A percentile compares a stretch with the other conserved stretches of the same genome.
Evolutionary conservation across 371 early-diverging fungal species (phyloP).

Genomic region (Conidiobolus coronatus): DNA sequence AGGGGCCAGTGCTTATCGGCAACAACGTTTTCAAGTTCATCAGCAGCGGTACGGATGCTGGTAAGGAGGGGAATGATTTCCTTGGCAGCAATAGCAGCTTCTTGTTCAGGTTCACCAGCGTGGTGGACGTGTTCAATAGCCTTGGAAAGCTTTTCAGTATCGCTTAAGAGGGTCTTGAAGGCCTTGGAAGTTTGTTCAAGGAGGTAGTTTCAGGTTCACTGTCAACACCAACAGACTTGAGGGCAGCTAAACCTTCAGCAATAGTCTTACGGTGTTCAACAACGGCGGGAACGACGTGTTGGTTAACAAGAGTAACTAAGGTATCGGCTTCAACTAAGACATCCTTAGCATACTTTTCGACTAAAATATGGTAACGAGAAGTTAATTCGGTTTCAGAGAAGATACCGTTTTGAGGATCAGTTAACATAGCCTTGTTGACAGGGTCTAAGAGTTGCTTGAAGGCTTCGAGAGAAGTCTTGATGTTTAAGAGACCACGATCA

Average conservation of each 20-base stretch:
- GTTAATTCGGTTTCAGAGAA: slow-evolving; percentile 67
- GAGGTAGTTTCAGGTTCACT: slow-evolving; percentile 41
- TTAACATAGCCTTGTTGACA: slow-evolving; percentile 50
- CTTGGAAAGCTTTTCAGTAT: slow-evolving; percentile 24
- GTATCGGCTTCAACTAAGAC: slow-evolving; percentile 84
- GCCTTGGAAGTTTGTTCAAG: slow-evolving; percentile 43
- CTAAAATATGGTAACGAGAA: slow-evolving; percentile 82
- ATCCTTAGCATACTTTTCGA: slow-evolving; percentile 91
- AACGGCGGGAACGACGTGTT: slow-evolving; percentile 72
- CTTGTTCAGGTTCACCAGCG: slow-evolving; percentile 28
- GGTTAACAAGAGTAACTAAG: slow-evolving; percentile 51
- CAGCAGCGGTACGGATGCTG: slow-evolving; percentile 40
- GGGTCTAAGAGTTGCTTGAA: slow-evolving; percentile 50
- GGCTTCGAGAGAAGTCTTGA: slow-evolving; percentile 66
- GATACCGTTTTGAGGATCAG: slow-evolving; percentile 40
- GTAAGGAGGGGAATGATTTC: slow-evolving; percentile 46
- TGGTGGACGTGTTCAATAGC: slow-evolving; percentile 26
- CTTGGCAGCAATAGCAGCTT: slow-evolving; percentile 32
- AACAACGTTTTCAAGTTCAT: slow-evolving; percentile 50
- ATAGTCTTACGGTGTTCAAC: slow-evolving; percentile 69
- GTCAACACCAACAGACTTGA: slow-evolving; percentile 32
- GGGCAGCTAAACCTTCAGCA: slow-evolving; percentile 43
- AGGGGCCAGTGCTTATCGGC: slow-evolving; percentile 84
- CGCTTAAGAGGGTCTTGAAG: slow-evolving; percentile 26
- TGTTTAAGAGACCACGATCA: slow-evolving; percentile 82